Evolutionary conservation across 2,329 filamentous ascomycete genomes (phyloP).

Genomic region (Trichophyton verrucosum): DNA sequence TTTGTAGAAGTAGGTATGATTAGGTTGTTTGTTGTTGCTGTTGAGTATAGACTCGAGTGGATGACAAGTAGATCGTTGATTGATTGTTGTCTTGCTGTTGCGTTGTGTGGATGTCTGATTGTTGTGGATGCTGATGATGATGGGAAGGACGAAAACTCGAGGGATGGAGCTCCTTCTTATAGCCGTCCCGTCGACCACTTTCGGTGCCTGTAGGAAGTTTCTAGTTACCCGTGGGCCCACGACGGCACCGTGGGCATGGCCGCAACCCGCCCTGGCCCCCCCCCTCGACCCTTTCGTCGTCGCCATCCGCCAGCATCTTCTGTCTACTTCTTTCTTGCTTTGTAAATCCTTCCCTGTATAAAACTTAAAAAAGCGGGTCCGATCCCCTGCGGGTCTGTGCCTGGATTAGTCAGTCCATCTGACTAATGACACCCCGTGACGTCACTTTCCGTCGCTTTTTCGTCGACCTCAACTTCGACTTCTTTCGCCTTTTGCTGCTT

Average conservation of each 20-base stretch:
- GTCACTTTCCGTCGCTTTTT: not conserved
- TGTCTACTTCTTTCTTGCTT: not conserved
- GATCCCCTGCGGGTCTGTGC: not conserved
- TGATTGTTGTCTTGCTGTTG: not conserved
- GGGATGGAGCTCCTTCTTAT: conserved; percentile 3
- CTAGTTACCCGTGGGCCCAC: not conserved
- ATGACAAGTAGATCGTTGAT: not conserved
- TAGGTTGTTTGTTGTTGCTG: not conserved
- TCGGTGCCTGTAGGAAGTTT: not conserved
- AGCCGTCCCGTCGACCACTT: not conserved
- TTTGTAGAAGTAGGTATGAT: not conserved
- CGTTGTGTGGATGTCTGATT: not conserved
- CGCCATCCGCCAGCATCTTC: not conserved
- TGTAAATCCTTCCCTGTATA: not conserved
- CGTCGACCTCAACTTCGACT: not conserved
- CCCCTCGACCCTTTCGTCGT: not conserved
- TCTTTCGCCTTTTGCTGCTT: not conserved
- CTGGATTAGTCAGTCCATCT: not conserved
- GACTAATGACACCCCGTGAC: not conserved
- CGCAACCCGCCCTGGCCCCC: not conserved
- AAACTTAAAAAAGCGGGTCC: not conserved
- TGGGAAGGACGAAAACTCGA: not conserved
- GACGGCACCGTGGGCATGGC: not conserved
- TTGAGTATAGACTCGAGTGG: not conserved
- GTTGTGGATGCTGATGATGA: conserved; percentile 2